A percentile compares a stretch with the other conserved stretches of the same genome.
phyloP scores from a whole-genome alignment of 106 monocot genomes.

The Dendrobium huoshanense region DNA sequence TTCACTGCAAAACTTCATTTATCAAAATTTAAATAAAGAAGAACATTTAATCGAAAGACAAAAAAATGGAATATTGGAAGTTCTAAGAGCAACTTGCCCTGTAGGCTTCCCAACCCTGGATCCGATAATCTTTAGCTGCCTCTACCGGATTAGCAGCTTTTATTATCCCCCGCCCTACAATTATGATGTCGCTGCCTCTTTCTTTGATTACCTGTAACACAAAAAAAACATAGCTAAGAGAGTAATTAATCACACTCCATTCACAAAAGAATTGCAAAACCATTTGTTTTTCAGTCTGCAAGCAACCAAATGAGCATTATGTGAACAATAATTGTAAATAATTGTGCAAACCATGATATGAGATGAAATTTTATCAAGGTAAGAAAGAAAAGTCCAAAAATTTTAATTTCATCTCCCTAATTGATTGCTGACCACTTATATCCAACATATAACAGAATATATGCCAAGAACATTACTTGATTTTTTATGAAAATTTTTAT shows the following conservation, averaged over 20 bases:
- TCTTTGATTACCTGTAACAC: constrained; percentile 49
- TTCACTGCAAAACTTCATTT: too few relatives aligned
- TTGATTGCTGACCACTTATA: background rate
- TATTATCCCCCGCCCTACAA: constrained; percentile 73
- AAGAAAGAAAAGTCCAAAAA: too few relatives aligned
- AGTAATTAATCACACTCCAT: background rate
- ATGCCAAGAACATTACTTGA: background rate
- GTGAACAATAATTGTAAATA: too few relatives aligned
- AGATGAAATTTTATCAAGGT: background rate
- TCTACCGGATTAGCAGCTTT: constrained; percentile 40
- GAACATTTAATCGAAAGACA: background rate
- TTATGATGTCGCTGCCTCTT: constrained; percentile 68
- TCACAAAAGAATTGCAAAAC: background rate
- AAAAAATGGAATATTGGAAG: background rate
- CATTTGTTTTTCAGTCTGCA: background rate
- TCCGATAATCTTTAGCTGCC: constrained; percentile 43
- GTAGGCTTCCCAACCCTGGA: constrained; percentile 65
- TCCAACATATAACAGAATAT: background rate
- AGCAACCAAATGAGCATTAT: too few relatives aligned
- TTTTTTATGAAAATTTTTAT: background rate
- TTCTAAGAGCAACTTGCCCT: constrained; percentile 27
- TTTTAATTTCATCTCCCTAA: background rate
- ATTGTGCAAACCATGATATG: background rate
- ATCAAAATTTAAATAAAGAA: background rate
- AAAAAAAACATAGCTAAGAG: background rate